Base-by-base conservation (phyloP, 2,329 filamentous ascomycete genomes). In the Neonectria ditissima region DNA sequence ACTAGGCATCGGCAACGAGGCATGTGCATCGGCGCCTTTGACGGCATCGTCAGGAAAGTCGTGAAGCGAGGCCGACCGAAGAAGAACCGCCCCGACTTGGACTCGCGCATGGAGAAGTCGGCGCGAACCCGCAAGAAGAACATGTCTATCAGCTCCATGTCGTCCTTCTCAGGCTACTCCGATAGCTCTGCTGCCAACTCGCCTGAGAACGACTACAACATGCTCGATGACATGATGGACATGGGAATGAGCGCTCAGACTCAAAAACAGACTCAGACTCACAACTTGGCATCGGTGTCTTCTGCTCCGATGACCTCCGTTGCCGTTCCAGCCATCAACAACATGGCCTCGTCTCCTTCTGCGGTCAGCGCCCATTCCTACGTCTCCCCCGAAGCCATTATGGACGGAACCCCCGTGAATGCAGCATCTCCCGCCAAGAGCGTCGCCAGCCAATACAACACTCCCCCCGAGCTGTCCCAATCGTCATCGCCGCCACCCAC, bases 21-120 rank as follows among this genome's bases (percentile, higher is more conserved):
- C 58, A 97, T 97, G 92, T 99, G 96, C 79, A 91, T 96, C 60
- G 96, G 96, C 59, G 95, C 94, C 5, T 97, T 98, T 73, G 93
- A 97, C 67, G 94, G 94, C 41, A 82, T 87, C 14, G 86, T 87
- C 7, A 82, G 86, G 53, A 88, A 88, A 74, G 80, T 84, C 7
- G 86, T 86, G 45, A 89, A 89, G 80, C 83, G 87, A n/a, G 89
- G 89, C 9, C 81, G 89, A 18, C 89, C 89, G 6, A 84, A 87
- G 66, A 91, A 91, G 82, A 81, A 85, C 67, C 73, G 87, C 7
- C 87, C 87, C 0, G 86, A 88, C 50, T 78, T 85, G 74, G 85
- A 87, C 5, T 79, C 86, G 53, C 83, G 87, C 9, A 76, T 84
- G 56, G 84, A 87, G 2, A 90, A 90, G 78, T 82, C 86, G n/a